A percentile compares a stretch with the other conserved stretches of the same genome.
These are phyloP conservation scores for Butyriboletus loyo DNA, from an alignment of 768 basidiomycete genomes.

Conservation along the genomic window DNA sequence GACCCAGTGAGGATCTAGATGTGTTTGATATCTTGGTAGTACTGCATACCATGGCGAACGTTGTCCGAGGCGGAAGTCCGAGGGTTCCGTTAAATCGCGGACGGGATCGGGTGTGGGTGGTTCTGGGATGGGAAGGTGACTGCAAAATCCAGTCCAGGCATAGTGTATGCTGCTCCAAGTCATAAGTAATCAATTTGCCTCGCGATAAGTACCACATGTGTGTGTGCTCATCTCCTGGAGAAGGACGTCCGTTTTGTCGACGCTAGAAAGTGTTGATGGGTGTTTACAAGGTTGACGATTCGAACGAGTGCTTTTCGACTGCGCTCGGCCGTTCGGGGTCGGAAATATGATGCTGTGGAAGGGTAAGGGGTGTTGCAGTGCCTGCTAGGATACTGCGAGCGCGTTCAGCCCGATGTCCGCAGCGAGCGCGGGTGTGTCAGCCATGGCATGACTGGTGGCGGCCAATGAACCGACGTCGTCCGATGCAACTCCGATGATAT, in stretches of 20 bases:
- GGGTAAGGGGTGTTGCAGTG: neutral
- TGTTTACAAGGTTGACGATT: neutral
- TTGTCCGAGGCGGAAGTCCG: neutral
- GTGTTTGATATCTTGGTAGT: neutral
- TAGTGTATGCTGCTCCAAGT: neutral
- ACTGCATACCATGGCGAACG: neutral
- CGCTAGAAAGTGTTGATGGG: neutral
- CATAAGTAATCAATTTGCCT: neutral
- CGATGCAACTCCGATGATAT: conserved; percentile 11
- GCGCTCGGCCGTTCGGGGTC: neutral
- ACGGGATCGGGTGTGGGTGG: neutral
- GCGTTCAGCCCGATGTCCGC: neutral
- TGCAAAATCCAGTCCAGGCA: neutral
- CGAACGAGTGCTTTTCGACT: neutral
- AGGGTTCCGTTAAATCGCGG: neutral
- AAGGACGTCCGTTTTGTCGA: neutral
- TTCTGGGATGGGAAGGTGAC: neutral
- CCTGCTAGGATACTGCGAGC: neutral
- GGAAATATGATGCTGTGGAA: neutral
- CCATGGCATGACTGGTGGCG: too few species aligned
- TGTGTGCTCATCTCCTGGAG: neutral
- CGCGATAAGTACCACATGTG: neutral
- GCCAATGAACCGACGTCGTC: too few species aligned
- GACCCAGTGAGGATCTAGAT: neutral
- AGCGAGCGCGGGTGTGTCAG: neutral